Percentiles rank a stretch among this genome's conserved stretches.
phyloP scores from a whole-genome alignment of 768 basidiomycete genomes.

The Leccinum fibrillosum region DNA sequence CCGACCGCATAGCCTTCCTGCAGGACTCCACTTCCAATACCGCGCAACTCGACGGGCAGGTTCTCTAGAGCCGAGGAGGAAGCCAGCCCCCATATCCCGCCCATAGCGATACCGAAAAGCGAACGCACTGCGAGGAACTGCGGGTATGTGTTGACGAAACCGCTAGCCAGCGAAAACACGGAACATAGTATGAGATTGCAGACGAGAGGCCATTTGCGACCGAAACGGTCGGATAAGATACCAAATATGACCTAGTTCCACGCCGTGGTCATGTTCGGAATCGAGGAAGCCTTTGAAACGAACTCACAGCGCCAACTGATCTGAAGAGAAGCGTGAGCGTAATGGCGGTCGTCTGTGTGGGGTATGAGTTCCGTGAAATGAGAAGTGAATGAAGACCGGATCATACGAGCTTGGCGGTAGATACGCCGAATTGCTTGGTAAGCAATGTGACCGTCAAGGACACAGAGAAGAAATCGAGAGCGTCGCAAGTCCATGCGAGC shows the following conservation, averaged over 20 bases:
- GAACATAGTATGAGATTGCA: constrained; percentile 68
- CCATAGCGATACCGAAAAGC: constrained; percentile 87
- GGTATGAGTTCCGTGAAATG: not conserved
- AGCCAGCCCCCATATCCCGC: constrained; percentile 85
- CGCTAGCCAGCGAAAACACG: constrained; percentile 71
- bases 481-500: constrained; percentile 86
- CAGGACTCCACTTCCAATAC: constrained; percentile 77
- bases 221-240: constrained; percentile 81
- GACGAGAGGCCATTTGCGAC: constrained; percentile 92
- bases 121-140: constrained; percentile 82
- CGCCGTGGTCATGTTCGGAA: not conserved
- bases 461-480: constrained; percentile 83
- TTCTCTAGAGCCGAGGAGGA: constrained; percentile 85
- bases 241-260: constrained; percentile 62
- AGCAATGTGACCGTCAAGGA: constrained; percentile 54
- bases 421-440: constrained; percentile 43
- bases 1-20: constrained; percentile 91
- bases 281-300: not conserved
- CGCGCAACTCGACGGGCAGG: constrained; percentile 82
- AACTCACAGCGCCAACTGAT: constrained; percentile 62
- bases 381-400: not conserved
- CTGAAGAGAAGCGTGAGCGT: constrained; percentile 93
- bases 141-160: constrained; percentile 73
- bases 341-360: constrained; percentile 67
- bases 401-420: constrained; percentile 43